Conservation (phyloP, 345 rosid species). For the Sonneratia caseolaris region DNA sequence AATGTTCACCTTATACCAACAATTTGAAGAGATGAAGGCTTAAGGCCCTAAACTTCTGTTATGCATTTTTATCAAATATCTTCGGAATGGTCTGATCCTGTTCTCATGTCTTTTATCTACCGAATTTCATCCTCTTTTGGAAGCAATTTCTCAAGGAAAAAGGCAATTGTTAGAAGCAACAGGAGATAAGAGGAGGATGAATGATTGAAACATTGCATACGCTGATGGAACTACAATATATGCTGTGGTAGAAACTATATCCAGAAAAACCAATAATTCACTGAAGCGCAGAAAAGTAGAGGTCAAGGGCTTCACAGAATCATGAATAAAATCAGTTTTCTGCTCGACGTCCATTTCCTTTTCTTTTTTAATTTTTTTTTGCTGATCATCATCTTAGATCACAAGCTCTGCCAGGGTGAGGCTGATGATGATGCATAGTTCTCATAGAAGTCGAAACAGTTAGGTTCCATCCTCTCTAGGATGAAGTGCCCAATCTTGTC, state of each 20-base stretch:
- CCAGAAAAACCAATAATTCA: neutral
- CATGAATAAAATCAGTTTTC: neutral
- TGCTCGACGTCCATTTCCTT: neutral
- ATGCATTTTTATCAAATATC: neutral
- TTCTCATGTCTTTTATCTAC: neutral
- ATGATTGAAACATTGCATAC: neutral
- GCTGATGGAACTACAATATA: neutral
- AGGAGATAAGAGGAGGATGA: neutral
- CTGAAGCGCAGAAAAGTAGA: too few species aligned
- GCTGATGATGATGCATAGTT: constrained; percentile 20
- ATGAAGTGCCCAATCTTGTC: constrained; percentile 75
- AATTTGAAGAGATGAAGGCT: neutral
- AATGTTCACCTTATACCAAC: neutral
- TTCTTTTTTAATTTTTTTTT: too few species aligned
- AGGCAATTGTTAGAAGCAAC: neutral
- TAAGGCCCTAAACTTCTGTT: neutral
- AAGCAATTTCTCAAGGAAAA: neutral
- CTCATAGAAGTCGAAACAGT: constrained; percentile 43
- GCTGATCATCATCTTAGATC: neutral
- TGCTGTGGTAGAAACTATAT: neutral
- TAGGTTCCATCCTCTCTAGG: constrained; percentile 70
- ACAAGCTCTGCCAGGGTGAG: constrained; percentile 1
- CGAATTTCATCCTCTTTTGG: neutral
- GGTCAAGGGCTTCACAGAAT: neutral
- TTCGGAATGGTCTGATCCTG: neutral